Conservation (phyloP, 139 green algal genomes). For the Marvania coccoides region DNA sequence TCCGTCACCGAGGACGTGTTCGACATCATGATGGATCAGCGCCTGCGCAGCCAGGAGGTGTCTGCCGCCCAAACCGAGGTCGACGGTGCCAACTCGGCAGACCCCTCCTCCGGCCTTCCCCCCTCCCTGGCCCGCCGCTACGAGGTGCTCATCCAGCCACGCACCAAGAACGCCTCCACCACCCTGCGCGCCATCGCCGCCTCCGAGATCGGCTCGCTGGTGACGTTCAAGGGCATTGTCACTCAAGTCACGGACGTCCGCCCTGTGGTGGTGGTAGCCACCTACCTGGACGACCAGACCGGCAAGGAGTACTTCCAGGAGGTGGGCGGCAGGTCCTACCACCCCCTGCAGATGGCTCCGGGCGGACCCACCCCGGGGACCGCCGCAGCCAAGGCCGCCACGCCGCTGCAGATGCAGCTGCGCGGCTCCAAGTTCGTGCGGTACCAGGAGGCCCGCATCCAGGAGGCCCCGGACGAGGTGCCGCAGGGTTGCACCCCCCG, state of each 20-base stretch:
- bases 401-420: conserved; percentile 49
- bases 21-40: conserved; percentile 69
- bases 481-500: conserved; percentile 88
- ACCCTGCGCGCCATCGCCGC: conserved; percentile 66
- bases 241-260: conserved; percentile 91
- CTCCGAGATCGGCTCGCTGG: conserved; percentile 76
- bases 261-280: conserved; percentile 82
- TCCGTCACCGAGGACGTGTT: conserved; percentile 62
- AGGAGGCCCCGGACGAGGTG: conserved; percentile 62
- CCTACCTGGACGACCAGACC: conserved; percentile 86
- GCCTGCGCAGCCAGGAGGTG: conserved; percentile 9
- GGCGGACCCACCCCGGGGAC: conserved; percentile 1
- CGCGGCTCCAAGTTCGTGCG: conserved; percentile 88
- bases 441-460: conserved; percentile 85
- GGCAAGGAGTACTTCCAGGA: conserved; percentile 95
- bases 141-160: conserved; percentile 70
- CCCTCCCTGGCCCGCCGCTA: conserved; percentile 73
- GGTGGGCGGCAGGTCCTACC: conserved; percentile 63
- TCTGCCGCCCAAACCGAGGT: conserved; percentile 15
- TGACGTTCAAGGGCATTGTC: conserved; percentile 84
- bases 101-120: conserved; percentile 50
- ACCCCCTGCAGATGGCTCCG: conserved; percentile 51
- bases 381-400: background rate
- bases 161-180: conserved; percentile 27
- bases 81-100: conserved; percentile 9